Conservation (phyloP, 805 yeast genomes). For the Nakazawaea sp. region DNA sequence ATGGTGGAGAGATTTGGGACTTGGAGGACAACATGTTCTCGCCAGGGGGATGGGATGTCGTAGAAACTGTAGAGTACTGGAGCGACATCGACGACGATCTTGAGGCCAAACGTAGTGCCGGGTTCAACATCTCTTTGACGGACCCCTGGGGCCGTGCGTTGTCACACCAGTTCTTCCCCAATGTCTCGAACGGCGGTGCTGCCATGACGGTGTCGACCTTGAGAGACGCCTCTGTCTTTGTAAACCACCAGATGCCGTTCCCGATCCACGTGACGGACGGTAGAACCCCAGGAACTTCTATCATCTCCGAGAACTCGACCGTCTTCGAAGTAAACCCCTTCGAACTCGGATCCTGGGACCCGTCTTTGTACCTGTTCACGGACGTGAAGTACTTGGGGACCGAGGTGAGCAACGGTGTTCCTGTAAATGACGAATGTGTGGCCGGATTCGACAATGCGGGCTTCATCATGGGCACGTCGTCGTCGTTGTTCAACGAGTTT, state of each 20-base stretch:
- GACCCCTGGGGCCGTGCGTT: constrained; percentile 79
- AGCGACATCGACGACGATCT: constrained; percentile 46
- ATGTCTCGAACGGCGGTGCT: constrained; percentile 53
- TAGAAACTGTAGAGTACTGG: constrained; percentile 47
- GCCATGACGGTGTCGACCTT: constrained; percentile 54
- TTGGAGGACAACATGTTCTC: constrained; percentile 51
- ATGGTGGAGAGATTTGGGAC: constrained; percentile 58
- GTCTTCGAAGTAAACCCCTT: constrained; percentile 57
- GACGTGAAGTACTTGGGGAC: constrained; percentile 70
- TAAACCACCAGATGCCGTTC: constrained; percentile 61
- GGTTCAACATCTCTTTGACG: constrained; percentile 59
- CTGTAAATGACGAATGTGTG: constrained; percentile 42
- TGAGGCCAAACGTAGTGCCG: constrained; percentile 48
- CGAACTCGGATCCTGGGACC: constrained; percentile 88
- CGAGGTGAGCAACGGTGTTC: constrained; percentile 50
- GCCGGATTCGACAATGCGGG: constrained; percentile 79
- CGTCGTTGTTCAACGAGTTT: constrained; percentile 69
- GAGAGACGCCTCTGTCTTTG: constrained; percentile 53
- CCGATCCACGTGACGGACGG: constrained; percentile 65
- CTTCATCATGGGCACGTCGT: constrained; percentile 75
- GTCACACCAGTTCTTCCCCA: constrained; percentile 66
- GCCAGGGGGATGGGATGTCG: constrained; percentile 56
- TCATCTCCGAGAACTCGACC: constrained; percentile 63
- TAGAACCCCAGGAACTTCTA: constrained; percentile 51
- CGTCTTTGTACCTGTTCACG: constrained; percentile 56